These are phyloP conservation scores for Climacium dendroides DNA, from an alignment of 225 moss, liverwort and hornwort genomes.

Conservation along the genomic window DNA sequence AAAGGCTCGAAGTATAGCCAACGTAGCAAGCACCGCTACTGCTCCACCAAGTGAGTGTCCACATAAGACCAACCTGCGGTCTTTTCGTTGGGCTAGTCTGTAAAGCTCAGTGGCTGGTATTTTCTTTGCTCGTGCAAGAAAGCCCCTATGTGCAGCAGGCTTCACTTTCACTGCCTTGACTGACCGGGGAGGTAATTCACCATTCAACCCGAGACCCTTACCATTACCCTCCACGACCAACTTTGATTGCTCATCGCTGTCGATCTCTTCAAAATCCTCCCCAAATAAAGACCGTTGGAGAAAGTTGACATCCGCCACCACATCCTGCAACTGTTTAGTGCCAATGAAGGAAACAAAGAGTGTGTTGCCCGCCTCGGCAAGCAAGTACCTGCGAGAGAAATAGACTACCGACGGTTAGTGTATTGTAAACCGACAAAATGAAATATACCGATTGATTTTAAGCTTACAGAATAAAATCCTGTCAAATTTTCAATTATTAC, in stretches of 20 bases:
- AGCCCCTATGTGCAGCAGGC: slow-evolving; percentile 92
- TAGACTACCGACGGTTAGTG: neutral
- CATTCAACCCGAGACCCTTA: slow-evolving; percentile 39
- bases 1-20: slow-evolving; percentile 77
- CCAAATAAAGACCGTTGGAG: slow-evolving; percentile 80
- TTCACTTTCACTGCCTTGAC: slow-evolving; percentile 34
- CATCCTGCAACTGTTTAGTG: slow-evolving; percentile 92
- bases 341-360: slow-evolving; percentile 88
- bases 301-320: slow-evolving; percentile 84
- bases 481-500: neutral
- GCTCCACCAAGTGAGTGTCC: slow-evolving; percentile 99
- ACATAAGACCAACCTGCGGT: slow-evolving; percentile 86
- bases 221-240: slow-evolving; percentile 5
- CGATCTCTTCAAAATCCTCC: slow-evolving; percentile 38
- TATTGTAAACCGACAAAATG: neutral
- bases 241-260: slow-evolving; percentile 35
- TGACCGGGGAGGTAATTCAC: slow-evolving; percentile 39
- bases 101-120: slow-evolving; percentile 93
- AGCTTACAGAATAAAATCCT: neutral
- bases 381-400: slow-evolving; percentile 47
- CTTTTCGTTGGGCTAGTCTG: slow-evolving; percentile 81
- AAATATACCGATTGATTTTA: neutral
- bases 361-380: slow-evolving; percentile 92
- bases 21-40: slow-evolving; percentile 90
- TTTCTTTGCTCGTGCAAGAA: slow-evolving; percentile 73